Evolutionary conservation across 1,284 basidiomycete genomes (phyloP), one percentile per base, ranked within the genome.

Genomic region (Ustilago crameri): DNA sequence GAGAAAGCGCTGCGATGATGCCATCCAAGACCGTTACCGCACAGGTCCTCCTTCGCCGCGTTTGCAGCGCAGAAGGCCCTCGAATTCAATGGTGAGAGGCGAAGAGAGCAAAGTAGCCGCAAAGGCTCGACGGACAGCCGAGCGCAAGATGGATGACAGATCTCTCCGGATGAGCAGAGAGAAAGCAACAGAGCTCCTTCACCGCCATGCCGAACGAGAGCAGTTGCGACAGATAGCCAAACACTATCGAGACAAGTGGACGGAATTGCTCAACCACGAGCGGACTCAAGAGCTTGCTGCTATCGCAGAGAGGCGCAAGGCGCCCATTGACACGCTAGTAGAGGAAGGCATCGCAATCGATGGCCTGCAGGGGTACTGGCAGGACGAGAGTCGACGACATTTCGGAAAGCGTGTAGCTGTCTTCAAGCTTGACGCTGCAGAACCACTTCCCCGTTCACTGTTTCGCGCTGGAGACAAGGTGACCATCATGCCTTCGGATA

Each of bases 311-410:
- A 59, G 67, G 40, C 74, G 75, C 45, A 59, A 62, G 42, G 56
- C 68, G 23, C 76, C 76, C 12, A 52, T 76, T 22, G 51, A 67
- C 27, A 69, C 70, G 59, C 69, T 76, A 22, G 42, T 65, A 18
- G 54, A 74, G 41, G 66, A 70, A 38, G 76, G 76, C 37, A 58
- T 76, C 17, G 70, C 79, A 26, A 49, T 81, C 24, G 72, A 78
- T 18, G 76, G 70, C 2, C 63, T 81, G 44, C 69, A 73, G 53
- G 79, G 67, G 1, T 81, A 80, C 44, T 81, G 79, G 79, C 78
- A 78, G 37, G 63, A 64, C 23, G 55, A 66, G 40, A 70, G 52
- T 34, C 54, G 51, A 7, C 68, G 71, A 30, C 72, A 75, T 41
- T 76, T 73, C 60, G 78, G 76, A 45, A 76, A 78, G 44, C 51